Evolutionary conservation across 2,329 filamentous ascomycete species (phyloP), one percentile per base, ranked within the genome.

Genomic region (Mollisia scopiformis): DNA sequence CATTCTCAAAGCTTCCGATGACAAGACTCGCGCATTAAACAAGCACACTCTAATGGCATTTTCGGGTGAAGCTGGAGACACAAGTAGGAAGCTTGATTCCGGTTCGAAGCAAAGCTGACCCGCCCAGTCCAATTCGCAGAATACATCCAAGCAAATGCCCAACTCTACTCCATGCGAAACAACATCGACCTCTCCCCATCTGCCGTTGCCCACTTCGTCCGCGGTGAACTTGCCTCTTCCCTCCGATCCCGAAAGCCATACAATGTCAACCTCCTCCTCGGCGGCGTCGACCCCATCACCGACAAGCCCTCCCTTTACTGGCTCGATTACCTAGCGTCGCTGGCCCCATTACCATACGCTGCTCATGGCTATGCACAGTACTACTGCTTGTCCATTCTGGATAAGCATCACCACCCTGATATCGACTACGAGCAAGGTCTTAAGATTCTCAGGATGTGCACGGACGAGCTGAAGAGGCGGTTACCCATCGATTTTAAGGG

Each of bases 401-500:
- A 99, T 81, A 99, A 99, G 83, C 95, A 99, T 77, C 95, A 99
- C 77, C 91, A 97, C 74, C 94, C 95, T 51, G 90, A 97, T 74
- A 98, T 99, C 77, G 86, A 85, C 63, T 88, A 95, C 57, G 93
- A 90, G 65, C 86, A 96, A 77, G 95, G 95, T 59, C 86, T 97
- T 79, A 95, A 97, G 83, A 87, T 99, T 65, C 82, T 99, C 72
- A 89, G 87, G 71, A 90, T 97, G 88, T 99, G 95, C 81, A 95
- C 92, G 69, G 93, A 98, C 76, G 95, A 99, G 83, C 81, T 99
- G 75, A 97, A 97, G 86, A 88, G 95, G 76, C 87, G 96, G 78
- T 86, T 99, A 83, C 95, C 95, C 62, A 93, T 99, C 75, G 95
- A 99, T 77, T 99, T 98, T 86, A 99, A 99, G 84, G 95, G 95